These are phyloP conservation scores for Parmelia sp. DNA, from an alignment of 495 filamentous ascomycete genomes.

Conservation along the genomic window DNA sequence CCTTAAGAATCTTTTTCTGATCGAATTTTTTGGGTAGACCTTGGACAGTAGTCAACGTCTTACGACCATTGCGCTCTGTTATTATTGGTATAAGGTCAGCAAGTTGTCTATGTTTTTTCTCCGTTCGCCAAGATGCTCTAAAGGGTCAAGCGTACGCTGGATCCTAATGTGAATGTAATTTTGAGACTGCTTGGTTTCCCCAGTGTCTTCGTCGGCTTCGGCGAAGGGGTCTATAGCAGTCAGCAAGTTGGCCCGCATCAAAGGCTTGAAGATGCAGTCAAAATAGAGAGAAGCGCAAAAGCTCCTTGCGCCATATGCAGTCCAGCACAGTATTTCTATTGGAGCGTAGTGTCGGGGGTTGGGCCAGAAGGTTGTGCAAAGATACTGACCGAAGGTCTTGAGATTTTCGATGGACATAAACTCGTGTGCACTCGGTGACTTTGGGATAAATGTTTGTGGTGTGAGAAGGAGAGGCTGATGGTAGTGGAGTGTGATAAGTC, in stretches of 20 bases:
- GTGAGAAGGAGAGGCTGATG: background rate
- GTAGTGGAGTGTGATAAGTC: background rate
- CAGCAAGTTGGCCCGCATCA: background rate
- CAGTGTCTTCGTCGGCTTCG: slow-evolving; percentile 99
- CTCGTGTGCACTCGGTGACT: slow-evolving; percentile 46
- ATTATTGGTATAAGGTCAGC: slow-evolving; percentile 13
- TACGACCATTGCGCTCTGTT: slow-evolving; percentile 99
- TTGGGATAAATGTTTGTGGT: slow-evolving; percentile 16
- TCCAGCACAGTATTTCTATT: background rate
- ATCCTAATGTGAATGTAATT: slow-evolving; percentile 99
- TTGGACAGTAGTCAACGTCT: slow-evolving; percentile 99
- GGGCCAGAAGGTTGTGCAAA: background rate
- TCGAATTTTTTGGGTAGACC: slow-evolving; percentile 97
- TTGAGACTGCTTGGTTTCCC: slow-evolving; percentile 85
- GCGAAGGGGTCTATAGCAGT: slow-evolving; percentile 89
- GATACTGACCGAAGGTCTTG: slow-evolving; percentile 89
- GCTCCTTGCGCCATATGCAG: background rate
- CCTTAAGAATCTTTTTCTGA: slow-evolving; percentile 99
- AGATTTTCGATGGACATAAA: slow-evolving; percentile 99
- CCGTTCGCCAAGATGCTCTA: background rate
- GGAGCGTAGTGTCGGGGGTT: background rate
- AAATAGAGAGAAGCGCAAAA: background rate
- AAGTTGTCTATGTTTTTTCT: background rate
- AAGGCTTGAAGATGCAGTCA: background rate
- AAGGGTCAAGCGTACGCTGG: slow-evolving; percentile 67